Evolutionary conservation across 805 yeast genomes (phyloP), one percentile per base, ranked within the genome.

Genomic region (Metschnikowia gelsemii): DNA sequence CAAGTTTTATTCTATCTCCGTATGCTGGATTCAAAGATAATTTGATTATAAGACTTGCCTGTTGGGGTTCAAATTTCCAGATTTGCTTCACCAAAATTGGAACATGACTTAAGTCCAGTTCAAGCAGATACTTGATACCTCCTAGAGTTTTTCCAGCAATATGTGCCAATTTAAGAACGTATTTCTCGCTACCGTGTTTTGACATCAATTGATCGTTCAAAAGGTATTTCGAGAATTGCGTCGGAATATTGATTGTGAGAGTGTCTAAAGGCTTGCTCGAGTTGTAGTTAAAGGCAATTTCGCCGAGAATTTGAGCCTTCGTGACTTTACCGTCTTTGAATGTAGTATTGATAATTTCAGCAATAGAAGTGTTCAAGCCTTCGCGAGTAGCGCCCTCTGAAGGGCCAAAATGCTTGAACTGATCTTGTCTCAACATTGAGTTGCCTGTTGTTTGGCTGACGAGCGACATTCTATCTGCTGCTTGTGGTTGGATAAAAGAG

Each of bases 61-160:
- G 96, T 41, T 75, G 82, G 14, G 75, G 74, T 61, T 90, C 96
- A 58, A 84, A 84, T 57, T 89, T 84, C 98, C 98, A 93, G 32
- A 84, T 78, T 30, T 96, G 96, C 28, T 80, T 73, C 34, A 91
- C 73, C 21, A 77, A 61, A 19, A 91, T 62, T 9, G 98, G 97
- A 8, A 82, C 78, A 28, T 57, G 57, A 2, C 54, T 46, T 12
- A 66, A 59, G 43, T 71, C 66, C 40, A 70, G 66, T 30, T 73
- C 73, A 36, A 78, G 57, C 58, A 83, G 72, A 58, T 90, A 91
- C 59, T 87, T 87, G 52, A 90, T 65, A 0, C 90, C 96, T 20
- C 95, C 95, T 26, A 85, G 69, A 1, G 95, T 83, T 54, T 79
- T 79, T 30, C 80, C 72, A 27, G 76, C 61, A 32, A 84, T 79